phyloP scores from a whole-genome alignment of 768 basidiomycete genomes.

The Suillus ampliporus region DNA sequence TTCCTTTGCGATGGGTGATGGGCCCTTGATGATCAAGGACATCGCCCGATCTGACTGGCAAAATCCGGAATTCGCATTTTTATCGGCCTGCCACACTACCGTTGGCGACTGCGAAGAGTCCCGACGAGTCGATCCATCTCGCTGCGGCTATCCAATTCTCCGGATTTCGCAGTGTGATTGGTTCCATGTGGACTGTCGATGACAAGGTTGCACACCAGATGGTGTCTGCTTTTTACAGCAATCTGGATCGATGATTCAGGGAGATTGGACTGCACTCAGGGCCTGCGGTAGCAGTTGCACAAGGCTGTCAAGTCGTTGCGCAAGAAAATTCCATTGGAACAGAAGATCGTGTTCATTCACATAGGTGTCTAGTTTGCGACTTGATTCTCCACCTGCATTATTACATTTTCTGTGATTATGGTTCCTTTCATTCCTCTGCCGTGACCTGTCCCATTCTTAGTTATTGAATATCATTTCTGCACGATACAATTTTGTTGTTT shows the following conservation, averaged over 20 bases:
- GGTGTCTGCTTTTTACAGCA: background rate
- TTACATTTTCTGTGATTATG: too few relatives aligned
- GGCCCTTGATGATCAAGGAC: too few relatives aligned
- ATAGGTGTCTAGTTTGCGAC: background rate
- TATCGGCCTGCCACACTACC: slow-evolving; percentile 32
- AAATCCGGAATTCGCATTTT: slow-evolving; percentile 11
- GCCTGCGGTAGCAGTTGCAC: slow-evolving; percentile 11
- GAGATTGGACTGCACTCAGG: slow-evolving; percentile 5
- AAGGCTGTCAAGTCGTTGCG: background rate
- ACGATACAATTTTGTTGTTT: too few relatives aligned
- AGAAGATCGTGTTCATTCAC: slow-evolving; percentile 12
- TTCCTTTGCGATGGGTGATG: too few relatives aligned
- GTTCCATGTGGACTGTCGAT: slow-evolving; percentile 25
- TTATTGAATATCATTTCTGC: too few relatives aligned
- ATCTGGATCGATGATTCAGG: background rate
- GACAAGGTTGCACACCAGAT: slow-evolving; percentile 6
- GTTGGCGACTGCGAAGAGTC: slow-evolving; percentile 19
- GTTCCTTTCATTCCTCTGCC: too few relatives aligned
- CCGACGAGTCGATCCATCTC: slow-evolving; percentile 27
- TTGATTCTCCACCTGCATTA: too few relatives aligned
- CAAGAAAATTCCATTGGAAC: slow-evolving; percentile 1
- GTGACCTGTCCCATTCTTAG: too few relatives aligned
- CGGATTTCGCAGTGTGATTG: slow-evolving; percentile 27
- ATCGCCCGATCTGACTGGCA: slow-evolving; percentile 1
- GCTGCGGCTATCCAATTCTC: slow-evolving; percentile 27